Base-by-base conservation (phyloP, 1,139 yeast genomes). In the Arxiozyma slooffiae region DNA sequence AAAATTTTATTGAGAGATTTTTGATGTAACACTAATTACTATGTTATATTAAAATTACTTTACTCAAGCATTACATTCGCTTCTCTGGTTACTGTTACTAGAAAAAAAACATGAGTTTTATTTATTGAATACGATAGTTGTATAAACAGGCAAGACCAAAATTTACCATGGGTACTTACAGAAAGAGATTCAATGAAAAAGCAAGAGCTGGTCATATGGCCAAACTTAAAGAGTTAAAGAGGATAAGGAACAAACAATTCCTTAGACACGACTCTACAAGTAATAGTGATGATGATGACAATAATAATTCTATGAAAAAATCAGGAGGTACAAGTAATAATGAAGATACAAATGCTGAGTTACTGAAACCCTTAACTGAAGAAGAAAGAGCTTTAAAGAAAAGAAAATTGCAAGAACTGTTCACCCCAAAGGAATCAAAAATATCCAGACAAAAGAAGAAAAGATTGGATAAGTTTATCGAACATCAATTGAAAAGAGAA, bases 401-500 rank as follows among this genome's bases (percentile, higher is more conserved):
- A 63, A 69, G 94, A 52, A 78, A 77, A 53, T 65, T 89, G 44
- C 70, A 77, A 37, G 70, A 88, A 24, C 71, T 78, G 50, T 57
- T 72, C 21, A 76, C 76, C 50, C 82, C 85, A 38, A 70, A 75
- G 51, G 78, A 77, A 53, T 71, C 83, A 20, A 88, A 88, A 62
- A 68, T 87, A 50, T 81, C 94, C 0, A 71, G 79, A 48, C 76
- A 83, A 45, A 92, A 90, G 68, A 79, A 79, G 68, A 92, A 92
- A 69, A 69, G 92, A 55, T 67, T 84, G 49, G 90, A 84, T 56
- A 83, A 84, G 64, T 84, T 82, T 61, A 82, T 83, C 38, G 96
- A 89, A 55, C 95, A 85, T 68, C 97, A 92, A 67, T 67, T 92
- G 56, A 85, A 85, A 59, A 77, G 95, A 64, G 96, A 90, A 65